phyloP scores from a whole-genome alignment of 2,329 filamentous ascomycete species.

The Arthroderma sp. region DNA sequence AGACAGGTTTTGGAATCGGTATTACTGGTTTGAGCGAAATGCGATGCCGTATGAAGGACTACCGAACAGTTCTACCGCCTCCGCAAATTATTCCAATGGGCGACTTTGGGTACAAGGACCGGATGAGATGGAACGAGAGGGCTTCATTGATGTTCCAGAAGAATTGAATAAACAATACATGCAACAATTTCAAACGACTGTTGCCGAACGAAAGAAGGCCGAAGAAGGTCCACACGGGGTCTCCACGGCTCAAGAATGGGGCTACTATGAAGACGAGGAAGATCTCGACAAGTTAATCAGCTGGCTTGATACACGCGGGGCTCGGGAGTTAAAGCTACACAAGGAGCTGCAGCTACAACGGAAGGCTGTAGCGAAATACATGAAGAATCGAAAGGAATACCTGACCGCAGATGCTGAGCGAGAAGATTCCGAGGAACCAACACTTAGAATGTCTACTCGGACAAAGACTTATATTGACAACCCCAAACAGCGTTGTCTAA shows the following conservation, averaged over 20 bases:
- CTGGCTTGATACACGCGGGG: conserved; percentile 79
- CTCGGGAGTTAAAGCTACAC: conserved; percentile 72
- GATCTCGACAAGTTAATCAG: conserved; percentile 65
- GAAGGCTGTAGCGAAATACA: conserved; percentile 62
- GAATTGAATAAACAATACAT: conserved; percentile 65
- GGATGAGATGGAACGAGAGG: conserved; percentile 71
- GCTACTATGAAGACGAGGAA: conserved; percentile 71
- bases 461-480: conserved; percentile 46
- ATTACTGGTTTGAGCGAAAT: conserved; percentile 98
- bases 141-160: conserved; percentile 66
- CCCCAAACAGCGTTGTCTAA: conserved; percentile 39
- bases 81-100: conserved; percentile 82
- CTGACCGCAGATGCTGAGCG: conserved; percentile 41
- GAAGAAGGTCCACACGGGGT: conserved; percentile 61
- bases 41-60: conserved; percentile 92
- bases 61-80: conserved; percentile 73
- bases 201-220: conserved; percentile 67
- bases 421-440: conserved; percentile 33
- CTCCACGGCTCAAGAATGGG: conserved; percentile 69
- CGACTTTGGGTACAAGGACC: conserved; percentile 95
- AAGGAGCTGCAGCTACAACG: conserved; percentile 73
- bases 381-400: conserved; percentile 67
- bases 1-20: conserved; percentile 95
- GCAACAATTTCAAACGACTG: conserved; percentile 64
- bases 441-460: conserved; percentile 48